phyloP scores from a whole-genome alignment of 106 monocot genomes.

The Dioscorea zingiberensis region DNA sequence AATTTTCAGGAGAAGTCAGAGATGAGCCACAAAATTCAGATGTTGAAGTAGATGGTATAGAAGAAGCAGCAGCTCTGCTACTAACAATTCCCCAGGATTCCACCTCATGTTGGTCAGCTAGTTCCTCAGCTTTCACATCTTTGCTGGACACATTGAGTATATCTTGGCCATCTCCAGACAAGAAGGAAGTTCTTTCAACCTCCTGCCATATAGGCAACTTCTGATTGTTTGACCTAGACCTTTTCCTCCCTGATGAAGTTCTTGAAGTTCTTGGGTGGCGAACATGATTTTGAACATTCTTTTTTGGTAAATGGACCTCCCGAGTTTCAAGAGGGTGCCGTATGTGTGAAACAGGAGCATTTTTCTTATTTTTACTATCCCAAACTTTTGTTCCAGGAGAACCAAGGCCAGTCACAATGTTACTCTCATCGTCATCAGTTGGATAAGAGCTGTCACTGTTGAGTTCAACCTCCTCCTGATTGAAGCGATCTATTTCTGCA shows the following conservation, averaged over 20 bases:
- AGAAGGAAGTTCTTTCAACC: constrained; percentile 61
- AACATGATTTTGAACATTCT: constrained; percentile 30
- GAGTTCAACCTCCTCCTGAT: constrained; percentile 38
- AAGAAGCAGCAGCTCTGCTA: constrained; percentile 55
- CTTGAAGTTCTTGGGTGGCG: constrained; percentile 43
- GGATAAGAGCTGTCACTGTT: constrained; percentile 67
- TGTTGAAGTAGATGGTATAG: constrained; percentile 42
- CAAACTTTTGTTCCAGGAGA: constrained; percentile 95
- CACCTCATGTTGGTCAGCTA: constrained; percentile 42
- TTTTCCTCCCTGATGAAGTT: constrained; percentile 55
- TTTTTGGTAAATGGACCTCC: constrained; percentile 43
- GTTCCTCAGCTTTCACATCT: constrained; percentile 27
- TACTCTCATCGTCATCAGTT: constrained; percentile 72
- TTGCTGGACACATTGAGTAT: constrained; percentile 31
- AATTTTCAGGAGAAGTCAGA: constrained; percentile 33
- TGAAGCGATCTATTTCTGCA: constrained; percentile 18
- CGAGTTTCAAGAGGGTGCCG: constrained; percentile 87
- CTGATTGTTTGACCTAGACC: constrained; percentile 37
- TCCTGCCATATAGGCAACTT: constrained; percentile 60
- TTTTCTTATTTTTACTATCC: constrained; percentile 88
- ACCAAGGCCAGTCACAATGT: constrained; percentile 71
- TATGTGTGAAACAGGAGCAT: constrained; percentile 46
- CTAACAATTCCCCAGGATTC: constrained; percentile 45
- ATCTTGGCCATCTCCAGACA: constrained; percentile 45
- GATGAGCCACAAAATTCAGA: constrained; percentile 37